phyloP scores from a whole-genome alignment of 2,329 filamentous ascomycete genomes.

The Nothomitra cinnamomea region DNA sequence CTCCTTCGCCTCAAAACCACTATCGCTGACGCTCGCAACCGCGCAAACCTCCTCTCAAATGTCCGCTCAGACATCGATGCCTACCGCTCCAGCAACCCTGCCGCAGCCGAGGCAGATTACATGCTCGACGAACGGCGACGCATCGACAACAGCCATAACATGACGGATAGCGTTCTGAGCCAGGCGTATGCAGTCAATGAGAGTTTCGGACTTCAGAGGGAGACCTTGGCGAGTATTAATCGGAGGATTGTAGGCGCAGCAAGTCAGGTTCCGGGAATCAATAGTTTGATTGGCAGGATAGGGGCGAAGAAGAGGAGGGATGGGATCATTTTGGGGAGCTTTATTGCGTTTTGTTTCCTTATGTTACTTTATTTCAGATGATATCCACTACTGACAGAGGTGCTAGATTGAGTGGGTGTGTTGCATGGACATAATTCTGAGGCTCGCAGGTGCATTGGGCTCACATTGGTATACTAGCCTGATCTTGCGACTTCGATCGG shows the following conservation, averaged over 20 bases:
- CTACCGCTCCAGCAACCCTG: slow-evolving; percentile 69
- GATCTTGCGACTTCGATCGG: no score
- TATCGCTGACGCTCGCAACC: slow-evolving; percentile 63
- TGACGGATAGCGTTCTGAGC: slow-evolving; percentile 78
- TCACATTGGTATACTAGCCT: no score
- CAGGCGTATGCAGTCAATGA: slow-evolving; percentile 97
- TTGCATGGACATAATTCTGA: background rate
- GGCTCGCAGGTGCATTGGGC: no score
- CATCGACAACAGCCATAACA: slow-evolving; percentile 76
- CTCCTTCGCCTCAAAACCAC: slow-evolving; percentile 55
- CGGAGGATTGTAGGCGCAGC: slow-evolving; percentile 77
- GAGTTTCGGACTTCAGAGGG: slow-evolving; percentile 70
- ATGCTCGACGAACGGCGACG: slow-evolving; percentile 81
- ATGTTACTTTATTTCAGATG: slow-evolving; percentile 66
- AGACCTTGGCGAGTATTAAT: slow-evolving; percentile 78
- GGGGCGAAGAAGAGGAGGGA: slow-evolving; percentile 89
- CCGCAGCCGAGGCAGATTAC: slow-evolving; percentile 79
- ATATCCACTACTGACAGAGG: slow-evolving; percentile 10
- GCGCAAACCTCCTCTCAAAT: slow-evolving; percentile 76
- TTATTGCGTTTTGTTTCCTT: slow-evolving; percentile 85
- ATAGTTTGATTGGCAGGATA: slow-evolving; percentile 80
- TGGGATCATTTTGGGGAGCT: slow-evolving; percentile 78
- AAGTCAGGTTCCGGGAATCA: slow-evolving; percentile 82
- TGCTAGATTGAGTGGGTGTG: background rate
- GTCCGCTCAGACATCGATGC: slow-evolving; percentile 85